Percentiles rank a stretch among this genome's conserved stretches.
Conservation (phyloP, 768 basidiomycete species). For the Agaricus blazei region DNA sequence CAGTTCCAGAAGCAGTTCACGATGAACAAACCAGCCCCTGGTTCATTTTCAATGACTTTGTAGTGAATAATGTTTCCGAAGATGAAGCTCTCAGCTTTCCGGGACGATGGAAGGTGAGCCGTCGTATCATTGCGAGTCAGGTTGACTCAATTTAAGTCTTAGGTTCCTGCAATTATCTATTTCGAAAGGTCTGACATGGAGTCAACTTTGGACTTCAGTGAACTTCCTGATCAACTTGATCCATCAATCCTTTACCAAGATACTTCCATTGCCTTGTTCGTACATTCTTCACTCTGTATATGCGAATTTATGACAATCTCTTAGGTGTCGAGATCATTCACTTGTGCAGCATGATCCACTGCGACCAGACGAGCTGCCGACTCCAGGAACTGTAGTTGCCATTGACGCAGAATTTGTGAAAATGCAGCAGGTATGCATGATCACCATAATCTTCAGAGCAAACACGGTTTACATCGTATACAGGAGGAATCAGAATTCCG, state of each 20-base stretch:
- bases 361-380: slow-evolving; percentile 70
- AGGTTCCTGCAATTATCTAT: slow-evolving; percentile 91
- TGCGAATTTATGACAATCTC: not conserved
- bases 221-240: slow-evolving; percentile 64
- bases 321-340: slow-evolving; percentile 69
- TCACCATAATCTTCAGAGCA: not conserved
- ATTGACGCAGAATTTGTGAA: slow-evolving; percentile 98
- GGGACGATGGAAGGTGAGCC: slow-evolving; percentile 83
- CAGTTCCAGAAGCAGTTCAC: slow-evolving; percentile 68
- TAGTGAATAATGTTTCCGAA: slow-evolving; percentile 79
- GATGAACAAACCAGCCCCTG: slow-evolving; percentile 50
- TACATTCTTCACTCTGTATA: slow-evolving; percentile 1
- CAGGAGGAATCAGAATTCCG: slow-evolving; percentile 95
- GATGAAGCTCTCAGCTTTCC: slow-evolving; percentile 86
- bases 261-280: slow-evolving; percentile 83
- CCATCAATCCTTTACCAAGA: slow-evolving; percentile 75
- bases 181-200: slow-evolving; percentile 69
- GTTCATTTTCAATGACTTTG: slow-evolving; percentile 97
- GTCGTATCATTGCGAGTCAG: slow-evolving; percentile 10
- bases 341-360: slow-evolving; percentile 79
- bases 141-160: not conserved
- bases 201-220: slow-evolving; percentile 54
- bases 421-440: slow-evolving; percentile 73
- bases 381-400: slow-evolving; percentile 81
- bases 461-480: not conserved